phyloP scores from a whole-genome alignment of 2,329 filamentous ascomycete species.

The Juglanconis oblonga region DNA sequence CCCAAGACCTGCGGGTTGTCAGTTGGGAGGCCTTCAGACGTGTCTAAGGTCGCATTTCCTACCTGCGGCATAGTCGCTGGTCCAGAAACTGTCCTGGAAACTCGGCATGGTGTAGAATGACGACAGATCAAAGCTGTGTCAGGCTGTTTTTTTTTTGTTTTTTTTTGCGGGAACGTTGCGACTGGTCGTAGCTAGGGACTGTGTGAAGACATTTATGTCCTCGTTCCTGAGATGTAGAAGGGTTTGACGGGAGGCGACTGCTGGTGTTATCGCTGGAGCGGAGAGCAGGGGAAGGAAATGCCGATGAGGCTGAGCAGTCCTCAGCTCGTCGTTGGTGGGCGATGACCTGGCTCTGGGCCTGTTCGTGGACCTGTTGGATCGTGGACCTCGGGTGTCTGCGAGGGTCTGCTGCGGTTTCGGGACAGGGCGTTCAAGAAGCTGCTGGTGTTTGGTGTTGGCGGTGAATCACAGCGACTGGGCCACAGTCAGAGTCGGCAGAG shows the following conservation, averaged over 20 bases:
- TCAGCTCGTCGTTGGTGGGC: neutral
- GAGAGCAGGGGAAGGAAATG: conserved; percentile 5
- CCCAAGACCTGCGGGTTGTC: conserved; percentile 62
- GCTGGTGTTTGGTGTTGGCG: neutral
- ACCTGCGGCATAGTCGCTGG: conserved; percentile 93
- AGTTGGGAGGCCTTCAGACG: conserved; percentile 16
- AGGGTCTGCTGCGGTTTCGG: neutral
- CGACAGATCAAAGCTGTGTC: conserved; percentile 11
- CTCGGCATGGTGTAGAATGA: conserved; percentile 63
- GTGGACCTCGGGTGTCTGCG: neutral
- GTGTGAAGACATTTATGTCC: conserved; percentile 14
- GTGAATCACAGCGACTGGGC: neutral
- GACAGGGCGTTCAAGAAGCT: neutral
- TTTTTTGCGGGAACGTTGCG: conserved; percentile 3
- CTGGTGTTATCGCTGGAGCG: neutral
- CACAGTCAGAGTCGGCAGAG: neutral
- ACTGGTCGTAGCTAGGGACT: conserved; percentile 17
- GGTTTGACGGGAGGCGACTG: neutral
- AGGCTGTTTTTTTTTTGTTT: conserved; percentile 9
- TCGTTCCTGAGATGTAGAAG: neutral
- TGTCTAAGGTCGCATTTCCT: conserved; percentile 28
- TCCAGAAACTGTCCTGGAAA: conserved; percentile 98
- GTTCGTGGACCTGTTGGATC: conserved; percentile 4
- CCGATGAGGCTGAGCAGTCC: conserved; percentile 17
- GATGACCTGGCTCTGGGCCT: conserved; percentile 7